Evolutionary conservation across 805 yeast species (phyloP), one percentile per base, ranked within the genome.

Genomic region (Saccharomycopsis fodiens): DNA sequence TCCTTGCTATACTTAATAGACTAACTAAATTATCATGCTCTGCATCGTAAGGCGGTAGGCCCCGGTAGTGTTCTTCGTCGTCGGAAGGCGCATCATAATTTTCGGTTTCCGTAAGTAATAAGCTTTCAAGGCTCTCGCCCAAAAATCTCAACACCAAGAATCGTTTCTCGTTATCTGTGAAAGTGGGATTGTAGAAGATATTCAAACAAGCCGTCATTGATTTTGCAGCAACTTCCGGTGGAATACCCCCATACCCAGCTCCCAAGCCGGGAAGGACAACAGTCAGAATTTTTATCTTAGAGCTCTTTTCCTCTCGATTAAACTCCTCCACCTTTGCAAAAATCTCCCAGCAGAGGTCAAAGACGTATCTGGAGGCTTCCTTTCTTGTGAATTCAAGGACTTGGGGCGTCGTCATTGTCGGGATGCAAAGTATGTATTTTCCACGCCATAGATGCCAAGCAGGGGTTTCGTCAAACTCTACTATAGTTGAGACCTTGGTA

Each of bases 121-220:
- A 25, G 10, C 10, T 25, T 6, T 6, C 29, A 25, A 25, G 6
- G 29, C 10, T 25, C 29, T 25, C 29, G 29, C 29, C 29, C 72
- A 53, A 72, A 69, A 39, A 39, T 27, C 41, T 16, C 3, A 39
- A n/a, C 12, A 19, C 41, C 21, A 22, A 39, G 41, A 23, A 39
- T 17, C 41, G 23, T 39, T 27, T 39, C 29, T 39, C 41, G 21
- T 3, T 21, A 15, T 15, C 10, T 13, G 20, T 10, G 17, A 21
- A 4, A 15, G 21, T 8, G 21, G 29, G 6, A 10, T 25, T 25
- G 29, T 25, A 44, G 16, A 38, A 44, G 13, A 39, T 38, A 7
- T 17, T 23, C 8, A 39, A 30, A 12, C 42, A 21, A 37, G 35
- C 38, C 23, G 42, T 35, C 42, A 38, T 46, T 1, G 49, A 36